These are phyloP conservation scores for Ballota nigra DNA, from an alignment of 257 asterid species.

Conservation along the genomic window DNA sequence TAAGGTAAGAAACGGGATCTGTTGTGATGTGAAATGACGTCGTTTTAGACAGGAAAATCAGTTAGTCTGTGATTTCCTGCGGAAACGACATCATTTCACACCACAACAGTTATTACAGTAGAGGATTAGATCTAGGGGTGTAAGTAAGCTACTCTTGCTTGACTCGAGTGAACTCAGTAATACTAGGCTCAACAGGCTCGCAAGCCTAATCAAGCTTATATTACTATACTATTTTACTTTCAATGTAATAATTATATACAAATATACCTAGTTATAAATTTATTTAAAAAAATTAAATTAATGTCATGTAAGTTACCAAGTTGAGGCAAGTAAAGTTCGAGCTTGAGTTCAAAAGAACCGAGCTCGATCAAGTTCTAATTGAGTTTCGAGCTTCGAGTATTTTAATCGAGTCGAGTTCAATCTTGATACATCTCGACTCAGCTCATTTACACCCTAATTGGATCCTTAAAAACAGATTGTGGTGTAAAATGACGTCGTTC, in stretches of 20 bases:
- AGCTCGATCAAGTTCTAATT: background rate
- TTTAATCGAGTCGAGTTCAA: too few relatives aligned
- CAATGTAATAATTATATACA: background rate
- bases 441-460: background rate
- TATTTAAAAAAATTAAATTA: background rate
- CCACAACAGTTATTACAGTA: background rate
- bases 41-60: background rate
- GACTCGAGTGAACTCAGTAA: background rate
- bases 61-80: background rate
- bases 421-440: background rate
- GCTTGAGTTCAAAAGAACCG: background rate
- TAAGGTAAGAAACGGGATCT: constrained; percentile 42
- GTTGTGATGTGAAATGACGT: background rate
- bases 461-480: background rate
- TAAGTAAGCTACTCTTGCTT: too few relatives aligned
- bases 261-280: background rate
- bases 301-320: background rate
- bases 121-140: background rate
- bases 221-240: background rate
- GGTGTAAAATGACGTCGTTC: background rate
- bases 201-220: background rate
- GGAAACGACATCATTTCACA: background rate
- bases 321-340: too few relatives aligned
- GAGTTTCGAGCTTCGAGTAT: too few relatives aligned
- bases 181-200: too few relatives aligned